These are phyloP conservation scores for Ophiostoma himal-ulmi DNA, from an alignment of 2,329 filamentous ascomycete genomes.

Conservation along the genomic window DNA sequence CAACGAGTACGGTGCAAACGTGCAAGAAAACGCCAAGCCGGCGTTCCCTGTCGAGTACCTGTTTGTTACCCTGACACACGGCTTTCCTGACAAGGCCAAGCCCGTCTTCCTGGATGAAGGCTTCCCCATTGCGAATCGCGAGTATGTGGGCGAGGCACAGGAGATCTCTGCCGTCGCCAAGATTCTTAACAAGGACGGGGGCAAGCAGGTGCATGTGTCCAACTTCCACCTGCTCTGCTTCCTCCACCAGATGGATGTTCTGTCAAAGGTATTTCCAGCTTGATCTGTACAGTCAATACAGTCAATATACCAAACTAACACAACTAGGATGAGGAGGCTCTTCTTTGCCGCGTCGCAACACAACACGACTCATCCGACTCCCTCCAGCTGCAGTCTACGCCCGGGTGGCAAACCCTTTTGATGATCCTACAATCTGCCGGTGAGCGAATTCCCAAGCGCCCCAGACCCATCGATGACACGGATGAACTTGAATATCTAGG, in stretches of 20 bases:
- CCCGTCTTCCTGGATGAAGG: constrained; percentile 69
- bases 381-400: constrained; percentile 75
- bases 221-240: constrained; percentile 95
- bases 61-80: constrained; percentile 90
- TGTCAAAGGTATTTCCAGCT: constrained; percentile 64
- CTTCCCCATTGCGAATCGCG: constrained; percentile 90
- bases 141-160: constrained; percentile 78
- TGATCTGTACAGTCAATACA: background rate
- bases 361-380: constrained; percentile 74
- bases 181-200: constrained; percentile 37
- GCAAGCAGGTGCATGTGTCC: constrained; percentile 65
- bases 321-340: constrained; percentile 74
- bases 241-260: constrained; percentile 69
- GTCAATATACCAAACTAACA: constrained; percentile 15
- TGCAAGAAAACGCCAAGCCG: constrained; percentile 95
- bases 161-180: constrained; percentile 40
- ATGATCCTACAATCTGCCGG: constrained; percentile 93
- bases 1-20: constrained; percentile 94
- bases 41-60: constrained; percentile 95
- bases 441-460: constrained; percentile 82
- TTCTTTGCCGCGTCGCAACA: constrained; percentile 79
- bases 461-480: constrained; percentile 18
- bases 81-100: constrained; percentile 76
- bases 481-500: constrained; percentile 22
- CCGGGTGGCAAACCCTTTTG: constrained; percentile 90